Evolutionary conservation across 495 filamentous ascomycete genomes (phyloP), one percentile per base, ranked within the genome.

Genomic region (Hyaloscypha finlandica): DNA sequence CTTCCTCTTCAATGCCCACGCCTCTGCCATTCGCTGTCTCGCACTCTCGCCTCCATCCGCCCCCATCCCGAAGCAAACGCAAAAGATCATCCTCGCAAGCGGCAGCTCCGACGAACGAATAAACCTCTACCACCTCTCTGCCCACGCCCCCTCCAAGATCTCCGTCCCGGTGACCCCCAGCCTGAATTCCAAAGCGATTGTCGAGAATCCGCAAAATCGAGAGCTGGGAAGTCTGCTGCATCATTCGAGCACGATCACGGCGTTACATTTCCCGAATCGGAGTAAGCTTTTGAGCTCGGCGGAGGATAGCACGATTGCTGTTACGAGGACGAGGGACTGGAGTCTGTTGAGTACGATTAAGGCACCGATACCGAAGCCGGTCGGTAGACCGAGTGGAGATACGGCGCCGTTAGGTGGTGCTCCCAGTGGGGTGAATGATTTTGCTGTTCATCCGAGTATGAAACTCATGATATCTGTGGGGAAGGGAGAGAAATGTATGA

Each of bases 1-100:
- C 8, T 99, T 99, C 80, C 86, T 99, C 63, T 97, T 99, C 83
- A 89, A 92, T 76, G 93, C 96, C 30, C 95, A 99, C 80, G 82
- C 86, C 57, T 94, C 93, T 31, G 86, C 96, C 35, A 93, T 99
- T 76, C 89, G 93, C 71, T 94, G 92, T 73, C 83, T 99, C 31
- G 92, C 94, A 19, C 77, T 99, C 68, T 97, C 93, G 0, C 92
- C 94, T 1, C 82, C 89, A 4, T 88, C 92, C 19, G 84, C 84
- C 12, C 79, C 84, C 4, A 78, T 84, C 45, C 80, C 85, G 0
- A 80, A 81, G 55, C 79, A 83, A 69, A 71, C 78, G 6, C 86
- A 89, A 71, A 97, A 92, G 74, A 83, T 95, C 58, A 88, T 93
- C 59, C 85, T 98, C 59, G 95, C 96, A 56, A 96, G 86, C 33